Evolutionary conservation across 371 early-diverging fungal genomes (phyloP), one percentile per base, ranked within the genome.

Genomic region (Mucor lusitanicus): DNA sequence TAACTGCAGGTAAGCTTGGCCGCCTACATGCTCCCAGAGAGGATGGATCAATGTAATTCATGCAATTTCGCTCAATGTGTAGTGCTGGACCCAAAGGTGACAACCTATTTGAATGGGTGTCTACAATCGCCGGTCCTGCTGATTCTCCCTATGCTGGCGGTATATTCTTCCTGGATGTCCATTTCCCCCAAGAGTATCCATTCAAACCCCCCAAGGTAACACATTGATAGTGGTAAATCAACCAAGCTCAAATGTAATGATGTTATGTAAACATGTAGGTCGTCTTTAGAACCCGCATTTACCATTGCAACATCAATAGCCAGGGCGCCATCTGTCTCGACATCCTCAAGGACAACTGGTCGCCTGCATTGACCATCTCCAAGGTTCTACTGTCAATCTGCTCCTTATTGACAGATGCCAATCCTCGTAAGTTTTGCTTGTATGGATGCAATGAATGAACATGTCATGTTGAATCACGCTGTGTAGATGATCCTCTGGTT

Each of bases 221-320:
- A 63, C 25, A 57, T 27, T 39, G 21, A 46, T 46, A 46, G 21
- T 46, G n/a, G 46, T 8, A 46, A 40, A 46, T 46, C 46, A 46
- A 55, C 25, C 23, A 25, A 57, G 17, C 25, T 35, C 42, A 68
- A 65, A 60, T 32, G 28, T 46, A 63, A 40, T 17, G 9, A 40
- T 27, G 25, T 32, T 33, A 40, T 70, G 19, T 12, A 57, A 56
- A 59, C 9, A n/a, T 57, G 6, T 76, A 91, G 89, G 89, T 99
- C 61, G 92, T 87, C 74, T 99, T 99, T 86, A 88, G 94, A 63
- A 98, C 99, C 23, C 85, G 94, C 63, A 98, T 99, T 70, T 99
- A 97, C 76, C 99, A 99, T 86, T 99, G 99, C 70, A 99, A 99
- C 87, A 98, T 99, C 83, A 99, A 99, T 87, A 92, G 94, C 74